phyloP scores from a whole-genome alignment of 2,329 filamentous ascomycete genomes.

The Sporothrix schenckii region DNA sequence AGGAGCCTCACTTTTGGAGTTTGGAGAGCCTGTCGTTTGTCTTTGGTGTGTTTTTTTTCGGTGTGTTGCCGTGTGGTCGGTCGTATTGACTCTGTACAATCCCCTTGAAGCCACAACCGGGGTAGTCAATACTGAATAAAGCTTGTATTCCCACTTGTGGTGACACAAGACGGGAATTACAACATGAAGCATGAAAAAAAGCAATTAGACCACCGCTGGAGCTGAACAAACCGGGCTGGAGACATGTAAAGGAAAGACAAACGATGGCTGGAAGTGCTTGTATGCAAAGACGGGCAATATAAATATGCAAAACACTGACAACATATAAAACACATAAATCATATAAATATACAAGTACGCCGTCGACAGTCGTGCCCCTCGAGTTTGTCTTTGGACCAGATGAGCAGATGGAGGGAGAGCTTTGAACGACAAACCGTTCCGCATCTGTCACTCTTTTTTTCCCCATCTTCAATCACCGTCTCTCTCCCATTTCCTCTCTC shows the following conservation, averaged over 20 bases:
- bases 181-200: too few relatives aligned
- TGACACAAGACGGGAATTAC: background rate
- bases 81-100: background rate
- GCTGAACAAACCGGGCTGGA: constrained; percentile 15
- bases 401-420: too few relatives aligned
- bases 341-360: constrained; percentile 4
- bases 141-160: background rate
- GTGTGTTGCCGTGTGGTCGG: background rate
- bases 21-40: background rate
- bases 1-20: background rate
- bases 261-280: background rate
- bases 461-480: background rate
- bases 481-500: background rate
- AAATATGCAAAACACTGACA: background rate
- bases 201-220: background rate
- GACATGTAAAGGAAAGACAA: background rate
- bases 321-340: background rate
- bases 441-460: background rate
- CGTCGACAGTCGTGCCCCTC: constrained; percentile 2
- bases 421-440: too few relatives aligned
- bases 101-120: background rate
- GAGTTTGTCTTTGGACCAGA: background rate
- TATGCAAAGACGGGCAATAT: background rate
- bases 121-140: background rate
- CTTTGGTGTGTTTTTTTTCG: background rate